These are phyloP conservation scores for Rhizophora apiculata DNA, from an alignment of 345 rosid genomes.

Conservation along the genomic window DNA sequence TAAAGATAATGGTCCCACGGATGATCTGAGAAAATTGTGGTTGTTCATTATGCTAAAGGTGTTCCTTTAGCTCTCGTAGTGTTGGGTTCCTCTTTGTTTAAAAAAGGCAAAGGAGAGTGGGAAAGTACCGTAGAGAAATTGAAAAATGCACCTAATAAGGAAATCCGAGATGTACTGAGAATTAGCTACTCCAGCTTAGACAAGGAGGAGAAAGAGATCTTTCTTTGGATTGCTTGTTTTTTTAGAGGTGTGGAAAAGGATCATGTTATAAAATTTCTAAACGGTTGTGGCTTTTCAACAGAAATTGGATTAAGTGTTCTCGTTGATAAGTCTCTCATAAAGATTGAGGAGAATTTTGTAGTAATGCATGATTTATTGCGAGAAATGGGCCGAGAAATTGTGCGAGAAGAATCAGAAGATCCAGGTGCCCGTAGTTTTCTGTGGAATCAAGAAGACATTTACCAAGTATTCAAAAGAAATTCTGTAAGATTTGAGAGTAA, in stretches of 20 bases:
- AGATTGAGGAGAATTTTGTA: too few species aligned
- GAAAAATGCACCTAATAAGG: background rate
- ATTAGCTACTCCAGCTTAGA: background rate
- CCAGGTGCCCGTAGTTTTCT: background rate
- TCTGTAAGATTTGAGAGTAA: background rate
- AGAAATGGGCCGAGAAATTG: slow-evolving; percentile 10
- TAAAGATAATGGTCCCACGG: background rate
- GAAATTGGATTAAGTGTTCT: slow-evolving; percentile 6
- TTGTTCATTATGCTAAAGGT: background rate
- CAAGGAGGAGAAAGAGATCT: background rate
- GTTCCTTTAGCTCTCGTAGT: slow-evolving; percentile 11
- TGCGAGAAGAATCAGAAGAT: slow-evolving; percentile 5
- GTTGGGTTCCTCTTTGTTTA: background rate
- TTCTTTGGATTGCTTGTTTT: slow-evolving; percentile 12
- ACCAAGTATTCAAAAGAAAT: background rate
- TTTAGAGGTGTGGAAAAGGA: background rate
- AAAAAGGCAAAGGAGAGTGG: background rate
- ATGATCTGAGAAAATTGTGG: background rate
- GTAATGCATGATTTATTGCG: background rate
- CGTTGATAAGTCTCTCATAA: slow-evolving; percentile 2
- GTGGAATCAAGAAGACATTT: background rate
- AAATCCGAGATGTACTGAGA: slow-evolving; percentile 1
- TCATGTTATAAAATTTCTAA: background rate
- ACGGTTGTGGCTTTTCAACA: background rate
- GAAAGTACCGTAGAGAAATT: background rate